Percentiles rank a stretch among this genome's conserved stretches.
Conservation (phyloP, 305 asterid genomes). For the Salvia sclarea region DNA sequence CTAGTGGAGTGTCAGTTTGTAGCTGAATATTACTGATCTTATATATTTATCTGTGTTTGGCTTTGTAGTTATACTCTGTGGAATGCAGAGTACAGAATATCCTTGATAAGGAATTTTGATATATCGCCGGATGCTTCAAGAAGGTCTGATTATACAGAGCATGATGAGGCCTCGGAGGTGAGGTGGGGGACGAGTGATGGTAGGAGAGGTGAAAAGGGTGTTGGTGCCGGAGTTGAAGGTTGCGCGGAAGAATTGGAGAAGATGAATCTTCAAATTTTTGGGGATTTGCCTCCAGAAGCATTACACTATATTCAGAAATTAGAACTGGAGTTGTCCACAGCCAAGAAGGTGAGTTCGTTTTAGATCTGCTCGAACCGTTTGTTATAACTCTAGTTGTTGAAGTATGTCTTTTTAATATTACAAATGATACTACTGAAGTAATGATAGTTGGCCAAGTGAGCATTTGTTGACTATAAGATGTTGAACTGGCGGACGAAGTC, state of each 20-base stretch:
- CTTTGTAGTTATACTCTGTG: conserved; percentile 81
- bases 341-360: conserved; percentile 60
- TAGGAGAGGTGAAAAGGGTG: conserved; percentile 40
- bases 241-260: conserved; percentile 40
- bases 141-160: conserved; percentile 31
- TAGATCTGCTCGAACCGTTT: neutral
- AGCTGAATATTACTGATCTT: conserved; percentile 8
- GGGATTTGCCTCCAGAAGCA: conserved; percentile 61
- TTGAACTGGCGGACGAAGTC: conserved; percentile 1
- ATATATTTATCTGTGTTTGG: conserved; percentile 12
- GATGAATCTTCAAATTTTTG: conserved; percentile 37
- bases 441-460: neutral
- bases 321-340: conserved; percentile 61
- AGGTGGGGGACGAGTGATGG: conserved; percentile 42
- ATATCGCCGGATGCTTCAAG: conserved; percentile 41
- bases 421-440: neutral
- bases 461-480: neutral
- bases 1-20: neutral
- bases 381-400: conserved; percentile 14
- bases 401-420: no score
- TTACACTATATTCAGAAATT: conserved; percentile 63
- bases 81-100: conserved; percentile 92
- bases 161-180: conserved; percentile 38
- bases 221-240: conserved; percentile 40
- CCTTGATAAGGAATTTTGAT: conserved; percentile 82